These are phyloP conservation scores for Schwanniomyces sp. DNA, from an alignment of 805 yeast species.

Conservation along the genomic window DNA sequence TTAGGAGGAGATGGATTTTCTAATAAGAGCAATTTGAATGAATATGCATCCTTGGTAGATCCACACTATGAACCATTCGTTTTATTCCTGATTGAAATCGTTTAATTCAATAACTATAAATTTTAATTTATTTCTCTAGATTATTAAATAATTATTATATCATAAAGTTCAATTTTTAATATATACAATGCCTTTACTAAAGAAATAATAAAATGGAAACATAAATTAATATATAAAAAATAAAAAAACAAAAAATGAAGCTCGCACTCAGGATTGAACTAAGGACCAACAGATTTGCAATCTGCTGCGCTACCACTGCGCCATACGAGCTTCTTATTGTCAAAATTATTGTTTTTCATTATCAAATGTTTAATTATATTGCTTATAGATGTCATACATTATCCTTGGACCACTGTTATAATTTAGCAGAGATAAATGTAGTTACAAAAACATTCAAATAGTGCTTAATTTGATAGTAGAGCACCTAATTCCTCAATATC, in stretches of 20 bases:
- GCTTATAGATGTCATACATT: too few relatives aligned
- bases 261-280: conserved; percentile 95
- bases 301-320: conserved; percentile 99
- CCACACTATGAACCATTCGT: conserved; percentile 97
- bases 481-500: too few relatives aligned
- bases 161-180: neutral
- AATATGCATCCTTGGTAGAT: conserved; percentile 90
- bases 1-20: conserved; percentile 88
- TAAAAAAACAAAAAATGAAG: conserved; percentile 41
- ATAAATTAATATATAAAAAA: neutral
- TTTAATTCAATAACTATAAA: conserved; percentile 13
- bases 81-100: conserved; percentile 54
- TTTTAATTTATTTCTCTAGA: neutral
- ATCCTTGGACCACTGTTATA: too few relatives aligned
- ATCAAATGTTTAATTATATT: too few relatives aligned
- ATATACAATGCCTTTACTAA: neutral
- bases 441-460: too few relatives aligned
- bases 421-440: too few relatives aligned
- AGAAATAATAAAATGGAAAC: neutral
- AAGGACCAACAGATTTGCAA: conserved; percentile 98
- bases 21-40: conserved; percentile 70
- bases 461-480: too few relatives aligned
- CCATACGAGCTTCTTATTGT: conserved; percentile 51
- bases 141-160: neutral
- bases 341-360: too few relatives aligned